Evolutionary conservation across 371 early-diverging fungal genomes (phyloP).

Genomic region (Mortierella sp.): DNA sequence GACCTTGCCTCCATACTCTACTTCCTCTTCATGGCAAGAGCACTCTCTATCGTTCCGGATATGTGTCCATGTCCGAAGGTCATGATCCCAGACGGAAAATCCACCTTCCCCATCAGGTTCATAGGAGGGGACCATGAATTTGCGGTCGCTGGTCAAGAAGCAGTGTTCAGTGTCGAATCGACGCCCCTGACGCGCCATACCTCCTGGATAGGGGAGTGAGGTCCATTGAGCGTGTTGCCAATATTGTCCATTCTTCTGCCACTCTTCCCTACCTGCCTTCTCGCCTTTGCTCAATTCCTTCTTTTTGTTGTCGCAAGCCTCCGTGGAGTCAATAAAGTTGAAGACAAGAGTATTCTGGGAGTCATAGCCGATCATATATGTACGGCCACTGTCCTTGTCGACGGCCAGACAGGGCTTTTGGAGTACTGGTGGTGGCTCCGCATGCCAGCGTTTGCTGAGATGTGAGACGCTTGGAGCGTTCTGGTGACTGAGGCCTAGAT

Average conservation of each 20-base stretch:
- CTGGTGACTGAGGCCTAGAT: background rate
- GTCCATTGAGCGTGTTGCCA: conserved; percentile 48
- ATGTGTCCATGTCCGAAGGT: conserved; percentile 31
- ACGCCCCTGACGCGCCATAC: conserved; percentile 21
- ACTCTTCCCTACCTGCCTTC: conserved; percentile 14
- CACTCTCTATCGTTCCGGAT: conserved; percentile 18
- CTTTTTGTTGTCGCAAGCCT: conserved; percentile 26
- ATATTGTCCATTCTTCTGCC: conserved; percentile 23
- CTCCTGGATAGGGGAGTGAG: conserved; percentile 44
- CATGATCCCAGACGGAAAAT: conserved; percentile 51
- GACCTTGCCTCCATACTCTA: conserved; percentile 23
- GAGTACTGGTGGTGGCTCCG: conserved; percentile 47
- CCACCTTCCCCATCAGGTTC: conserved; percentile 39
- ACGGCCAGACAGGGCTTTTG: conserved; percentile 36
- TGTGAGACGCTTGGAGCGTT: background rate
- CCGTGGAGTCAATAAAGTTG: conserved; percentile 42
- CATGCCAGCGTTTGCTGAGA: conserved; percentile 37
- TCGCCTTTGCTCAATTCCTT: conserved; percentile 1
- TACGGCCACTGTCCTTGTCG: conserved; percentile 33
- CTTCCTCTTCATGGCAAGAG: conserved; percentile 44
- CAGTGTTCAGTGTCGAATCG: conserved; percentile 44
- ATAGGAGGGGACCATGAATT: conserved; percentile 39
- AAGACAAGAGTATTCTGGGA: conserved; percentile 32
- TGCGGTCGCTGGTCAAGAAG: conserved; percentile 33
- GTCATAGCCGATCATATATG: conserved; percentile 51